Base-by-base conservation (phyloP, 2,329 filamentous ascomycete genomes). In the Reticulascus tulasneorum region DNA sequence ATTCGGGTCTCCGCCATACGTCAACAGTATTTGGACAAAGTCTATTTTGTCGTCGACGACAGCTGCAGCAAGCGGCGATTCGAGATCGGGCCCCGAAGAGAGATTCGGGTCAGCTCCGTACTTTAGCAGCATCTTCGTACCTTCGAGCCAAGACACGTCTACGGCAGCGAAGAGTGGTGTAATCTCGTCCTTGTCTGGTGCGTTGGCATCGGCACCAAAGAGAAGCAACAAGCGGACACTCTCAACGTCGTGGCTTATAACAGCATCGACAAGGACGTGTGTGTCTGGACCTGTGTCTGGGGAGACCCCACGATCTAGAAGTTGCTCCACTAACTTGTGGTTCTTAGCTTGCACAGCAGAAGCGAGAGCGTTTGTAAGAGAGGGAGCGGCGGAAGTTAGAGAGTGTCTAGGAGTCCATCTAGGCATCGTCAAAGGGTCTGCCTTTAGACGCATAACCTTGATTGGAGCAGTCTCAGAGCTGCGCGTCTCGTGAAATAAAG, bases 41-140 rank as follows among this genome's bases (percentile, higher is more conserved):
- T 74, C 71, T 18, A 73, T 59, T 47, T 75, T 75, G 49, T 73
- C 71, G 29, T 70, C 67, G 2, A 64, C 51, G 29, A 70, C 63
- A 12, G 78, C 67, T 32, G 69, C 47, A 13, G 67, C 64, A 21
- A 84, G 60, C 0, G 81, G 72, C 2, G 74, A 71, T 43, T 82
- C 77, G 4, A 65, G 55, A 9, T 73, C 67, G 0, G 66, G 55
- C 1, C 75, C 70, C 2, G 66, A 61, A 2, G 63, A 56, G 29
- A 75, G 60, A 49, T 78, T 78, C 9, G 71, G 69, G 50, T 77
- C 75, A 12, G 75, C 76, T 9, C 79, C 77, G 42, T 84, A 83
- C 57, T 82, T 81, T 46, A 82, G 66, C 5, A 85, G 67, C 33
- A 74, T 60, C 20, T 72, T 71, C 0, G 78, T 76, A 4, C 71